Conservation (phyloP, 2,329 filamentous ascomycete genomes). For the Epicoccum sorghinum region DNA sequence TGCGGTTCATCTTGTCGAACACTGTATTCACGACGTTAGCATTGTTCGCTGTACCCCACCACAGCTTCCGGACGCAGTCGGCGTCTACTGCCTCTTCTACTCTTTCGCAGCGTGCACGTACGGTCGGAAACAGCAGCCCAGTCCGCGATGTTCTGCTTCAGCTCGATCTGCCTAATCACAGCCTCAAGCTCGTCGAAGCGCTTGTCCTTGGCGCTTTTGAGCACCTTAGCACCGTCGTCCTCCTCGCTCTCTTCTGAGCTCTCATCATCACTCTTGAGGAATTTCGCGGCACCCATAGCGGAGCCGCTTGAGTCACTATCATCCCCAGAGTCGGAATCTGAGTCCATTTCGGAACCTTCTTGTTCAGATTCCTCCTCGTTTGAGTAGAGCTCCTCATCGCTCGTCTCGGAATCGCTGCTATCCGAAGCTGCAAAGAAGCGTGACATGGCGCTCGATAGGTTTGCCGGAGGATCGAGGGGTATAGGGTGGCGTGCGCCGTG, state of each 20-base stretch:
- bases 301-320: too few relatives aligned
- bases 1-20: constrained; percentile 92
- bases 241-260: too few relatives aligned
- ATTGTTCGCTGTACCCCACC: constrained; percentile 14
- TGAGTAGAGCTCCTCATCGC: constrained; percentile 93
- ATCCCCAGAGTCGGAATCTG: constrained; percentile 65
- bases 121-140: constrained; percentile 92
- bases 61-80: background rate
- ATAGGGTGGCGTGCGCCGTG: constrained; percentile 28
- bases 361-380: constrained; percentile 65
- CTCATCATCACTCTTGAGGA: too few relatives aligned
- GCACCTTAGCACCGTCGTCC: constrained; percentile 81
- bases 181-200: constrained; percentile 90
- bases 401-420: constrained; percentile 93
- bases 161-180: constrained; percentile 90
- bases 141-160: constrained; percentile 96
- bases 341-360: constrained; percentile 58
- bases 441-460: constrained; percentile 58
- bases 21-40: constrained; percentile 60
- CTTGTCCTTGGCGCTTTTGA: constrained; percentile 99
- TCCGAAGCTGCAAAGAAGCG: constrained; percentile 96
- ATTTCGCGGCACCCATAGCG: too few relatives aligned
- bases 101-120: constrained; percentile 54
- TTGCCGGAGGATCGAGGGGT: constrained; percentile 30
- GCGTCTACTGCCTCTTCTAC: background rate